These are phyloP conservation scores for Apiospora koreana DNA, from an alignment of 2,329 filamentous ascomycete species.

Conservation along the genomic window DNA sequence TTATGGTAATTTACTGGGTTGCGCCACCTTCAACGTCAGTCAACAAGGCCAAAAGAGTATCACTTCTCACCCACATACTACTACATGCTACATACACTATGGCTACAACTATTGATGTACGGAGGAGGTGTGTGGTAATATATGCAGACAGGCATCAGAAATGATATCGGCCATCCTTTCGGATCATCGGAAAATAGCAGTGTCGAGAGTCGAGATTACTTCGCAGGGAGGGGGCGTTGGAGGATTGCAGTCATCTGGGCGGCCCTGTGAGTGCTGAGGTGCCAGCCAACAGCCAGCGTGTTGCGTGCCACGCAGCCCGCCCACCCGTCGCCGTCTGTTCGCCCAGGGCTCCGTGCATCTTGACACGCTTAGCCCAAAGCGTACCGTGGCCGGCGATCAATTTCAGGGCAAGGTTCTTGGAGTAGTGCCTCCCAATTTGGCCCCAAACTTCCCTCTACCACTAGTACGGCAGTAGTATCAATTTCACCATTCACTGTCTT, in stretches of 20 bases:
- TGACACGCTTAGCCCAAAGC: not conserved
- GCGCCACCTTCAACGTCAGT: not conserved
- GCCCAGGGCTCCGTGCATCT: not conserved
- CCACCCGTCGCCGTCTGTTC: not conserved
- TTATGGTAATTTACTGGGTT: not conserved
- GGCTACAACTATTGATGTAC: not conserved
- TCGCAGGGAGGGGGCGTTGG: not conserved
- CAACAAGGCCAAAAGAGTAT: not conserved
- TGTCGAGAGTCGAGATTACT: not conserved
- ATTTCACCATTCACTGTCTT: not conserved
- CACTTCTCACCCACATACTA: not conserved
- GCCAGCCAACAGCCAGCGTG: not conserved
- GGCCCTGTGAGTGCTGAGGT: not conserved
- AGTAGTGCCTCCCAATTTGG: constrained; percentile 4
- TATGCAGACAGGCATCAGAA: not conserved
- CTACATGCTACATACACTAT: no score
- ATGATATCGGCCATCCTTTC: not conserved
- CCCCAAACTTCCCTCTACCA: not conserved
- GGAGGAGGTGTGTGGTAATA: not conserved
- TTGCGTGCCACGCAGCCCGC: not conserved
- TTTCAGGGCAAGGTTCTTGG: constrained; percentile 5
- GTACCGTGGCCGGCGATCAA: not conserved
- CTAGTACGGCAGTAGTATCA: not conserved
- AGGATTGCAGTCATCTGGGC: not conserved
- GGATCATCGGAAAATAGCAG: not conserved